phyloP scores from a whole-genome alignment of 2,329 filamentous ascomycete species.

The Byssothecium circinans region DNA sequence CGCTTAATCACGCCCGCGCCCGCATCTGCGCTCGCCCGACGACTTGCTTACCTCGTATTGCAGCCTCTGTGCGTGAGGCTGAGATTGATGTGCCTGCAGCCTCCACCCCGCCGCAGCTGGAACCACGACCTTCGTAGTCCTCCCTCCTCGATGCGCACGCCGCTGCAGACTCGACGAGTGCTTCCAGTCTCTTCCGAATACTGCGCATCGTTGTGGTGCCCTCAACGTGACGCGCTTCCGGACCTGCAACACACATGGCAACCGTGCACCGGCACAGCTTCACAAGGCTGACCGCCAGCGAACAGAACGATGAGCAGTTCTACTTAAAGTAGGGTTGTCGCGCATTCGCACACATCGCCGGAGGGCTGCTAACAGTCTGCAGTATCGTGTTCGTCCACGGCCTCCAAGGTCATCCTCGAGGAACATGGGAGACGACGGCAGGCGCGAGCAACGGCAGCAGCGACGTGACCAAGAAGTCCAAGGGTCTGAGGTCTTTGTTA shows the following conservation, averaged over 20 bases:
- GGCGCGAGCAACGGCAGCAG: conserved; percentile 6
- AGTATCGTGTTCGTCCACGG: conserved; percentile 45
- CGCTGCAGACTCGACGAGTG: neutral
- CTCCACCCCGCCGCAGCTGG: conserved; percentile 2
- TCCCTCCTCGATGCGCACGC: conserved; percentile 1
- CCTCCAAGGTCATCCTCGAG: conserved; percentile 37
- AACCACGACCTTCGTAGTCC: neutral
- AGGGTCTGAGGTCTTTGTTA: conserved; percentile 7
- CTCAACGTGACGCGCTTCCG: neutral
- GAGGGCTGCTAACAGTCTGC: conserved; percentile 2
- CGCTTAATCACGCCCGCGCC: no score
- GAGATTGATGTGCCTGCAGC: no score
- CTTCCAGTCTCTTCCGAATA: neutral
- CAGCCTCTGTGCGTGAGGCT: no score
- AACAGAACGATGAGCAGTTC: conserved; percentile 4
- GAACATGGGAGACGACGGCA: conserved; percentile 34
- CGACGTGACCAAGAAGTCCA: conserved; percentile 14
- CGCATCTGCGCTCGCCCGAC: no score
- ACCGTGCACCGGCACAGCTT: conserved; percentile 10
- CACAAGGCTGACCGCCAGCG: conserved; percentile 8
- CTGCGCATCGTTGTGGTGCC: conserved; percentile 1
- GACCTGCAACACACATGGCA: conserved; percentile 9
- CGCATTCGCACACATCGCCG: neutral
- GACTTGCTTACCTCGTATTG: no score
- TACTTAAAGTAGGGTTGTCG: conserved; percentile 9